Conservation (phyloP, 129 eudicot species). For the carrot (Daucus carota) region DH1_v3.0 NC_030382.2:40112001-40112500, state of each 20-base stretch:
- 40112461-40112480: slow-evolving; percentile 87
- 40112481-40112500: slow-evolving; percentile 72
- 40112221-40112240: slow-evolving; percentile 57
- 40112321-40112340: slow-evolving; percentile 89
- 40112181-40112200: slow-evolving; percentile 1
- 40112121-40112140: not conserved
- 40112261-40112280: slow-evolving; percentile 96
- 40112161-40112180: too few species aligned
- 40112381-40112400: not conserved
- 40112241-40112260: slow-evolving; percentile 78
- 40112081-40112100: not conserved
- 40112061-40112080: too few species aligned
- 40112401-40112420: not conserved
- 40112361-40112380: slow-evolving; percentile 10
- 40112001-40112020: not conserved
- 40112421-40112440: slow-evolving; percentile 20
- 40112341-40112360: slow-evolving; percentile 57
- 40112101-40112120: not conserved
- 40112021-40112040: not conserved
- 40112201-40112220: not conserved
- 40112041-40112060: not conserved
- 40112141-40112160: not conserved
- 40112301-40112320: slow-evolving; percentile 94
- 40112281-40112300: slow-evolving; percentile 90
- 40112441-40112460: slow-evolving; percentile 92